Conservation (phyloP, 2,329 filamentous ascomycete species). For the Fusarium anguioides region DNA sequence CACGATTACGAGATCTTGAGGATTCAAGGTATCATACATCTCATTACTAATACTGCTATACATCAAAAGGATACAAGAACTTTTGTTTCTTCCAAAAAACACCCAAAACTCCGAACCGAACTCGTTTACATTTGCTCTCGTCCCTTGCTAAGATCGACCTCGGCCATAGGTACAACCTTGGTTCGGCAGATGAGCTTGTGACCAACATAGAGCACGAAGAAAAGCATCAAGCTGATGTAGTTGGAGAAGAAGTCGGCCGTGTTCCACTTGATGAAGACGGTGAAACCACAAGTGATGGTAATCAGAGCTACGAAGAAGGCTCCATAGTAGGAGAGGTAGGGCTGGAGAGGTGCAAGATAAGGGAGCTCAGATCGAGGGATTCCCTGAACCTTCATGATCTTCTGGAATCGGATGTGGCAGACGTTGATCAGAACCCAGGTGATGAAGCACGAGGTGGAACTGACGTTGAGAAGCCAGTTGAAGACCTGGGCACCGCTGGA, state of each 20-base stretch:
- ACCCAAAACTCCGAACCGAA: conserved; percentile 18
- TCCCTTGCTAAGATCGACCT: conserved; percentile 51
- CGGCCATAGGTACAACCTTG: conserved; percentile 51
- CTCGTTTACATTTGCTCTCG: conserved; percentile 26
- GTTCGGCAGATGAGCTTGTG: conserved; percentile 66
- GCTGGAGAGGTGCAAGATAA: conserved; percentile 71
- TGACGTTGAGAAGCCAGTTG: conserved; percentile 79
- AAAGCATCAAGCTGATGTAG: conserved; percentile 74
- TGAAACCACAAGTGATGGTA: conserved; percentile 75
- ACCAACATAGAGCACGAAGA: conserved; percentile 67
- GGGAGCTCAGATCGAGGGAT: conserved; percentile 68
- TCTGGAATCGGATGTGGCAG: conserved; percentile 74
- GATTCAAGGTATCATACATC: conserved; percentile 43
- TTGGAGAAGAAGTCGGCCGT: conserved; percentile 70
- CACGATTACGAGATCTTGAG: background rate
- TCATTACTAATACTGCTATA: conserved; percentile 39
- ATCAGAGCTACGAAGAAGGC: conserved; percentile 73
- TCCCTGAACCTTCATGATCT: conserved; percentile 65
- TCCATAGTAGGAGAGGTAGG: conserved; percentile 73
- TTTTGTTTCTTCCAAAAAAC: conserved; percentile 21
- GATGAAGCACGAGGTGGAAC: conserved; percentile 75
- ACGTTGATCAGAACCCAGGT: conserved; percentile 74
- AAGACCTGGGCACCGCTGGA: conserved; percentile 70
- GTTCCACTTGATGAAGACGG: conserved; percentile 72
- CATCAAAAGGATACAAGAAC: conserved; percentile 13